A percentile compares a stretch with the other conserved stretches of the same genome.
Conservation (phyloP, 2,329 filamentous ascomycete species). For the Elsinoe ampelina region DNA sequence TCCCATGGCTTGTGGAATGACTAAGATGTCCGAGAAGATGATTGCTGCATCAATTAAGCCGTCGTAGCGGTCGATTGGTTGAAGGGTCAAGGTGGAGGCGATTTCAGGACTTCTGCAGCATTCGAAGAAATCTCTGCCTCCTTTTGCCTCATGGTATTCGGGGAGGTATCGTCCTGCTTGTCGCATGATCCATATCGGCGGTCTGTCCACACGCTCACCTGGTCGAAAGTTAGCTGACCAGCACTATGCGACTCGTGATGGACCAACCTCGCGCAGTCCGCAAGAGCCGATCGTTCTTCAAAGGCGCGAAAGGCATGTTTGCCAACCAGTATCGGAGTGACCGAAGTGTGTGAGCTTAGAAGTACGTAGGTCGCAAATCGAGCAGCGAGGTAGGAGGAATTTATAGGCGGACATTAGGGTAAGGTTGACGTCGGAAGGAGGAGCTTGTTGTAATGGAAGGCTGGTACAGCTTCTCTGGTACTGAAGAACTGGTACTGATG, state of each 20-base stretch:
- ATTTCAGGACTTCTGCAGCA: conserved; percentile 92
- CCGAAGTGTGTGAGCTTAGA: background rate
- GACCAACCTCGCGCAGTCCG: conserved; percentile 73
- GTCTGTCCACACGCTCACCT: conserved; percentile 86
- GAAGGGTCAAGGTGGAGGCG: conserved; percentile 84
- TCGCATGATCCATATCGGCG: conserved; percentile 98
- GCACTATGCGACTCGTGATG: background rate
- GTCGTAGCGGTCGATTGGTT: conserved; percentile 84
- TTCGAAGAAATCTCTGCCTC: conserved; percentile 85
- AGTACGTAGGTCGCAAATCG: no score
- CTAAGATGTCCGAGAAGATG: conserved; percentile 97
- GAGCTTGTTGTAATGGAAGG: no score
- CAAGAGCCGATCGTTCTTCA: conserved; percentile 88
- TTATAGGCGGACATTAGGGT: background rate
- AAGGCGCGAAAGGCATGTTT: conserved; percentile 53
- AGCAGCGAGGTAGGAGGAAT: background rate
- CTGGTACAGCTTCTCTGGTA: no score
- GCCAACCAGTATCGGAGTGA: background rate
- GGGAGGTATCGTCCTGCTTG: conserved; percentile 97
- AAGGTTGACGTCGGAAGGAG: background rate
- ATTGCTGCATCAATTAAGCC: conserved; percentile 93
- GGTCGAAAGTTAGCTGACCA: conserved; percentile 13
- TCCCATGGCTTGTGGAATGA: conserved; percentile 94
- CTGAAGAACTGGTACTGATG: no score
- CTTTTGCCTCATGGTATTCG: conserved; percentile 95